Conservation (phyloP, 495 filamentous ascomycete genomes). For the Xylaria cubensis region DNA sequence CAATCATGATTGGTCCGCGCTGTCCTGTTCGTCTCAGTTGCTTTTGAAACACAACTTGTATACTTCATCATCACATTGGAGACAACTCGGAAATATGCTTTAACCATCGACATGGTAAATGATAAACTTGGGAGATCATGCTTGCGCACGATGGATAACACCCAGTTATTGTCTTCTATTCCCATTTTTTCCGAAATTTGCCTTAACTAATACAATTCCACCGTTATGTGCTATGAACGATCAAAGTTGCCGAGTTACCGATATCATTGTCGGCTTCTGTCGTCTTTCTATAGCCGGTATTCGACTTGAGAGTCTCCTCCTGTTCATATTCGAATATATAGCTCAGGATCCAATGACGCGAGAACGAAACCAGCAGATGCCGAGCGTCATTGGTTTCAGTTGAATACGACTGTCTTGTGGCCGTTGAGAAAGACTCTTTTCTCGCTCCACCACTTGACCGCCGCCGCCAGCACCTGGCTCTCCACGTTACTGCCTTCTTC, state of each 20-base stretch:
- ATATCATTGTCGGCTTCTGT: not conserved
- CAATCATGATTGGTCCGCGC: constrained; percentile 10
- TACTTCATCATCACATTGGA: not conserved
- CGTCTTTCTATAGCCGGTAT: not conserved
- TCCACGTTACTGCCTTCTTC: constrained; percentile 78
- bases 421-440: constrained; percentile 73
- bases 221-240: not conserved
- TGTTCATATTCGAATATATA: no score
- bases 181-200: not conserved
- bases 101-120: not conserved
- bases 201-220: not conserved
- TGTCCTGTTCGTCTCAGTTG: not conserved
- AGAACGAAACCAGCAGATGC: not conserved
- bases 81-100: not conserved
- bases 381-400: constrained; percentile 25
- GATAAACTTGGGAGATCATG: not conserved
- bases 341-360: not conserved
- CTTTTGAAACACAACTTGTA: not conserved
- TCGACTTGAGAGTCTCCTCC: not conserved
- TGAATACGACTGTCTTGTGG: constrained; percentile 77
- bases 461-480: constrained; percentile 73
- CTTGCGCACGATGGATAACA: not conserved
- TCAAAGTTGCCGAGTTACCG: not conserved
- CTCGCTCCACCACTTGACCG: constrained; percentile 77
- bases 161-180: not conserved